These are phyloP conservation scores for Zymoseptoria passerinii DNA, from an alignment of 2,329 filamentous ascomycete species.

Conservation along the genomic window DNA sequence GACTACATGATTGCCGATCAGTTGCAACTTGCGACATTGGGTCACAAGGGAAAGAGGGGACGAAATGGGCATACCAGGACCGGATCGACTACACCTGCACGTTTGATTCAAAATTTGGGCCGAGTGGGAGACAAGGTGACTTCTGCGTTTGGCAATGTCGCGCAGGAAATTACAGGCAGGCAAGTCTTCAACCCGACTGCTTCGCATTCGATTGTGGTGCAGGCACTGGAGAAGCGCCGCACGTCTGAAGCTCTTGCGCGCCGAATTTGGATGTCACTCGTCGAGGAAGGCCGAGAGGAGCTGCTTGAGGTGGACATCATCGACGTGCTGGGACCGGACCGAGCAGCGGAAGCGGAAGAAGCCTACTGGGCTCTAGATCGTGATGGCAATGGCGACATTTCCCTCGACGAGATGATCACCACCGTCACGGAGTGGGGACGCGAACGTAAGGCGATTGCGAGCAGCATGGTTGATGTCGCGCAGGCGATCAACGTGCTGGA, in stretches of 20 bases:
- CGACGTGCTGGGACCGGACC: conserved; percentile 73
- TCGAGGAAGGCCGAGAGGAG: conserved; percentile 76
- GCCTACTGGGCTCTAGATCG: conserved; percentile 73
- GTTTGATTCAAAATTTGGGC: conserved; percentile 60
- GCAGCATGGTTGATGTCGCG: conserved; percentile 95
- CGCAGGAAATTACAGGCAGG: conserved; percentile 90
- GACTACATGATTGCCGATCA: conserved; percentile 85
- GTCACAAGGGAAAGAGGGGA: conserved; percentile 40
- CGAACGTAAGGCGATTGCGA: conserved; percentile 78
- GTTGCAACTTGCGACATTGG: conserved; percentile 50
- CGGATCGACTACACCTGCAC: conserved; percentile 68
- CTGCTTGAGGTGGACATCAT: conserved; percentile 72
- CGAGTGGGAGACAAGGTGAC: conserved; percentile 89
- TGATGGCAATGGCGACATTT: conserved; percentile 89
- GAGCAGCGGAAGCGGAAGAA: conserved; percentile 73
- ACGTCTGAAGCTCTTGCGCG: conserved; percentile 88
- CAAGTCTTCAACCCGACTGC: conserved; percentile 90
- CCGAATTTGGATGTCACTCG: conserved; percentile 97
- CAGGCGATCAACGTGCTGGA: conserved; percentile 90
- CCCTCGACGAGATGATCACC: conserved; percentile 87
- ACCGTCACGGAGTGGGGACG: conserved; percentile 76
- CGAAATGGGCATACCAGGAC: conserved; percentile 41
- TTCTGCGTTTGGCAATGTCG: conserved; percentile 84
- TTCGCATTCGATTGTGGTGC: conserved; percentile 78
- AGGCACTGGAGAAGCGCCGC: conserved; percentile 75